Evolutionary conservation across 176 grass and related monocot species (phyloP).

Genomic region (Aegilops longissima): DNA sequence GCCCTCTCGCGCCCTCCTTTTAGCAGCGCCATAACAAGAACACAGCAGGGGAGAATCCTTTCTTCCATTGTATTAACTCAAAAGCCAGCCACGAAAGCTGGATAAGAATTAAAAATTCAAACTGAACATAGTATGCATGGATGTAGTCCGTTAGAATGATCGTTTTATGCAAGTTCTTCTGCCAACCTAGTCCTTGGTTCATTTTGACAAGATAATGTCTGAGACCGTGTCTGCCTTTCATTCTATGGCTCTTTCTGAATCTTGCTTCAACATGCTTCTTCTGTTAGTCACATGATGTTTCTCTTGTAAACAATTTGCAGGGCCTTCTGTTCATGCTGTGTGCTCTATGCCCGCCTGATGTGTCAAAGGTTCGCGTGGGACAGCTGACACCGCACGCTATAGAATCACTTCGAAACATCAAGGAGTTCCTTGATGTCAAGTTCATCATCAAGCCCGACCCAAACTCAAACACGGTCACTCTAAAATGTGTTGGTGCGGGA

Average conservation of each 20-base stretch:
- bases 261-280: not conserved
- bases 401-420: conserved; percentile 78
- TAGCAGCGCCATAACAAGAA: not conserved
- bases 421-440: conserved; percentile 77
- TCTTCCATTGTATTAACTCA: not conserved
- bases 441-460: conserved; percentile 81
- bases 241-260: not conserved
- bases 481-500: conserved; percentile 78
- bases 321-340: conserved; percentile 83
- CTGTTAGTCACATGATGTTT: not conserved
- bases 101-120: not conserved
- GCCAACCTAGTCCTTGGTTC: not conserved
- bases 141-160: not conserved
- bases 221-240: not conserved
- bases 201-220: not conserved
- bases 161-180: not conserved
- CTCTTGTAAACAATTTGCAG: conserved; percentile 46
- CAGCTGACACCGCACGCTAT: conserved; percentile 78
- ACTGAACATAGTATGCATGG: not conserved
- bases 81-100: not conserved
- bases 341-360: conserved; percentile 73
- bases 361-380: conserved; percentile 76
- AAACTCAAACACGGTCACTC: conserved; percentile 55
- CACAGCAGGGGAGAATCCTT: not conserved
- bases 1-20: too few relatives aligned